phyloP scores from a whole-genome alignment of 2,329 filamentous ascomycete species.

The Phialophora verrucosa region DNA sequence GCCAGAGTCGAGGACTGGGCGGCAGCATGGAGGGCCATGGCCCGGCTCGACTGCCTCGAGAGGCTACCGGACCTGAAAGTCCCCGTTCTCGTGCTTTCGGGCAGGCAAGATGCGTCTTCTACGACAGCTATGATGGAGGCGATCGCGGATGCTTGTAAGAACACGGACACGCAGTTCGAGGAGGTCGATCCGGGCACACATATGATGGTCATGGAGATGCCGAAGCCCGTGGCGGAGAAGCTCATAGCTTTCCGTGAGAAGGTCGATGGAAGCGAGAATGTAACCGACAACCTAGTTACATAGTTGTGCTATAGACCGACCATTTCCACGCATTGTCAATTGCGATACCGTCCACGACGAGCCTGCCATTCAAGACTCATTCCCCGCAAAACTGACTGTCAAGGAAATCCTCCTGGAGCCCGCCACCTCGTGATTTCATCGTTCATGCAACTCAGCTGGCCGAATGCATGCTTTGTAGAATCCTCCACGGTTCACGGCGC shows the following conservation, averaged over 20 bases:
- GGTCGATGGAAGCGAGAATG: neutral
- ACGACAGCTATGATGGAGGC: slow-evolving; percentile 7
- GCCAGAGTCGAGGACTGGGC: slow-evolving; percentile 20
- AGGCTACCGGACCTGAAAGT: neutral
- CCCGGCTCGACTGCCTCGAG: slow-evolving; percentile 3
- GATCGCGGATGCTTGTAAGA: slow-evolving; percentile 1
- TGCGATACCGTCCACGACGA: too few species aligned
- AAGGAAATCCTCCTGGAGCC: too few species aligned
- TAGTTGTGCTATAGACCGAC: too few species aligned
- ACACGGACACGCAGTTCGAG: neutral
- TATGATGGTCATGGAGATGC: slow-evolving; percentile 22
- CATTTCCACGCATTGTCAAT: too few species aligned
- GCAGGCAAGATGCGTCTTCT: slow-evolving; percentile 13
- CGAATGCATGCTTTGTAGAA: too few species aligned
- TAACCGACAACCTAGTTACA: too few species aligned
- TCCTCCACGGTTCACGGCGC: too few species aligned
- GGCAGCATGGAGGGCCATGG: slow-evolving; percentile 22
- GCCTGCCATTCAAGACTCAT: too few species aligned
- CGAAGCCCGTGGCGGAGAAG: slow-evolving; percentile 5
- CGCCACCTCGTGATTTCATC: too few species aligned
- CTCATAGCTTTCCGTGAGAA: slow-evolving; percentile 5
- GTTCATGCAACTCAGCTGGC: too few species aligned
- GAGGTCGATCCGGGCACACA: slow-evolving; percentile 16
- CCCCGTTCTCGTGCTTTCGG: slow-evolving; percentile 7
- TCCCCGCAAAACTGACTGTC: too few species aligned